These are phyloP conservation scores for Nematocida major DNA, from an alignment of 371 early-diverging fungal species.

Conservation along the genomic window DNA sequence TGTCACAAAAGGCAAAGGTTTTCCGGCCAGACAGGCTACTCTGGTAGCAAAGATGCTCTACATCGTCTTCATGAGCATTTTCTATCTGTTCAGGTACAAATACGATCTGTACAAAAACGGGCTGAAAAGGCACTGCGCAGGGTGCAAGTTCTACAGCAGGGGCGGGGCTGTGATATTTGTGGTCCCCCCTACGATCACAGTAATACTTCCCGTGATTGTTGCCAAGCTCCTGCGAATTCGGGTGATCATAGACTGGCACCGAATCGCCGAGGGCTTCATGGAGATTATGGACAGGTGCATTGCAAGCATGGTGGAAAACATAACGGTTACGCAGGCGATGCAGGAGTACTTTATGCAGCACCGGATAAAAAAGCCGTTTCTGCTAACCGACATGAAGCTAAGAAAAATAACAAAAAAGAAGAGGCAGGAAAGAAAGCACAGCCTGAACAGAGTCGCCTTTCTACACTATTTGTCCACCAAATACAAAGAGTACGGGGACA, in stretches of 20 bases:
- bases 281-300: neutral
- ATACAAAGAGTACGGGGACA: conserved; percentile 26
- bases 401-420: neutral
- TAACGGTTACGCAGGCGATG: conserved; percentile 12
- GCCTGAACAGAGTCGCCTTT: neutral
- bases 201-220: conserved; percentile 12
- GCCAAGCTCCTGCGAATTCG: conserved; percentile 1
- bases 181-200: conserved; percentile 12
- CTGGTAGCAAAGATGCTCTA: conserved; percentile 10
- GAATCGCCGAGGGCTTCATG: neutral
- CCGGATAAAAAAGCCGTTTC: neutral
- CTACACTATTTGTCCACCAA: conserved; percentile 9
- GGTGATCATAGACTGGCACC: conserved; percentile 42
- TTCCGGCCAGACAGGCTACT: neutral
- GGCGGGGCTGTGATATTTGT: conserved; percentile 35
- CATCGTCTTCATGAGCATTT: neutral
- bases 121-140: neutral
- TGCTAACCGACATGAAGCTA: conserved; percentile 12
- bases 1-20: neutral
- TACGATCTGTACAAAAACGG: neutral
- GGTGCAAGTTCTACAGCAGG: neutral
- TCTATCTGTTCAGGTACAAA: neutral
- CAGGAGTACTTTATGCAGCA: neutral
- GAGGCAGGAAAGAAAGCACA: neutral
- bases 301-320: neutral